Base-by-base conservation (phyloP, 2,329 filamentous ascomycete genomes). In the Fusarium sp. region DNA sequence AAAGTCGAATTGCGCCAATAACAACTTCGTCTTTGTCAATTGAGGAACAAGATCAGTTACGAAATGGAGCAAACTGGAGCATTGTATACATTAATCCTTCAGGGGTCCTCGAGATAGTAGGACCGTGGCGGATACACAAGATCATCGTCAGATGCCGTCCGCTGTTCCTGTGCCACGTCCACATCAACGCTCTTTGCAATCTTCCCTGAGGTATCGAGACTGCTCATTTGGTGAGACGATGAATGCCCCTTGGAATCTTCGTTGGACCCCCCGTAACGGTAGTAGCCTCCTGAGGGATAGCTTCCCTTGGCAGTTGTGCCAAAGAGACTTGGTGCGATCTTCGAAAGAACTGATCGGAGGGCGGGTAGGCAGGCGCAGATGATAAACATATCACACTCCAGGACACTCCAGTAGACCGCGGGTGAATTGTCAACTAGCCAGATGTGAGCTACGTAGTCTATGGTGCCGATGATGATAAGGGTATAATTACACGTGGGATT, bases 331-430 rank as follows among this genome's bases (percentile, higher is more conserved):
- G 60, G 60, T 6, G 40, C 60, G 23, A 62, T 8, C 34, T 52
- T 52, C 2, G 54, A 46, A 12, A 59, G 53, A 23, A 59, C 31
- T 3, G 60, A 62, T 23, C 60, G 54, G 3, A 62, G 27, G 31
- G 60, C 53, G 6, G 53, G 60, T 31, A 62, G 47, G 37, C 59
- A 62, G 9, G 59, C 59, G 52, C 59, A 62, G 12, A 62, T 62
- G 28, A 62, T 62, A 23, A 62, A 62, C 53, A 62, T 62, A 27
- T 62, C 46, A 8, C 60, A 62, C 36, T 62, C 60, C 6, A 62
- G 54, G 18, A 62, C 60, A 27, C 60, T 62, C 60, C 60, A 62
- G 36, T 62, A 62, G n/a, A 62, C 36, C n/a, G 60, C 60, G 16
- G 54, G 54, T 13, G 60, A 51, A 16, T 62, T 62, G 31, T 62